Conservation (phyloP, 495 filamentous ascomycete genomes). For the Tuber umbilicatum region DNA sequence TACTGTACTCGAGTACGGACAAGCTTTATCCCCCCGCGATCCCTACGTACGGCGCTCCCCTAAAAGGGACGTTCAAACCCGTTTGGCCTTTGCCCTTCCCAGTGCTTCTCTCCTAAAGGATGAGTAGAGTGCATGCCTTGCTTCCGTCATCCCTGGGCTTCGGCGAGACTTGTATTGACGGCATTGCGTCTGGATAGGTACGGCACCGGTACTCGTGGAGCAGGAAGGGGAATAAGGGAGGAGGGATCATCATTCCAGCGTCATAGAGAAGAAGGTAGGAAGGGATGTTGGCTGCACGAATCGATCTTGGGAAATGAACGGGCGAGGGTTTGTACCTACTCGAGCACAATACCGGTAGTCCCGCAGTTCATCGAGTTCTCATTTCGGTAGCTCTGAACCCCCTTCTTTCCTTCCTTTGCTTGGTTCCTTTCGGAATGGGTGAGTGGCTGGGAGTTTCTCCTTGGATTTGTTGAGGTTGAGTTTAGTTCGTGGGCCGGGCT, state of each 20-base stretch:
- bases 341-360: not conserved
- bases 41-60: too few species aligned
- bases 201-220: not conserved
- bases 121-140: not conserved
- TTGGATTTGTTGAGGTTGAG: not conserved
- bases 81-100: not conserved
- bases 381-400: not conserved
- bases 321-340: not conserved
- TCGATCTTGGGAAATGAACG: not conserved
- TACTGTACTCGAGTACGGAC: not conserved
- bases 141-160: not conserved
- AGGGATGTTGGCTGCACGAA: not conserved
- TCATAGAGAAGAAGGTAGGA: not conserved
- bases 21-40: not conserved
- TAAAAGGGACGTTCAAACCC: not conserved
- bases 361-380: not conserved
- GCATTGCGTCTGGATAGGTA: not conserved
- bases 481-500: not conserved
- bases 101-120: not conserved
- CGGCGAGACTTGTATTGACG: not conserved
- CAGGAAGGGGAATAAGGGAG: too few species aligned
- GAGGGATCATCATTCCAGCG: not conserved
- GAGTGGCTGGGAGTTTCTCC: not conserved
- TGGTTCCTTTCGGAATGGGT: not conserved
- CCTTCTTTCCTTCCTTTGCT: constrained; percentile 1